Evolutionary conservation across 2,329 filamentous ascomycete species (phyloP).

Genomic region (Diaporthe eres): DNA sequence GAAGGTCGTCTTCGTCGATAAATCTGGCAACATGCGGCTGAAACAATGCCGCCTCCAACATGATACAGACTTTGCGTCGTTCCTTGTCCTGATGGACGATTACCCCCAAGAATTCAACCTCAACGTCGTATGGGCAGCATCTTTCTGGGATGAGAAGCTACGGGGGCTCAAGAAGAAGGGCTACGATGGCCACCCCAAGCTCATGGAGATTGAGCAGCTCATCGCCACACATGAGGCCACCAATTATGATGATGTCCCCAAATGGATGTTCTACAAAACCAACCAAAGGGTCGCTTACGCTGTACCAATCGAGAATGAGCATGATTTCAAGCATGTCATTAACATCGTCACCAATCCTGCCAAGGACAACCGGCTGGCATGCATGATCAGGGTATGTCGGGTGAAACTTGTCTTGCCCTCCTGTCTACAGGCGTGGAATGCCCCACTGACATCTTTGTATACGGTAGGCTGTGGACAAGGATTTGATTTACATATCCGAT

Average conservation of each 20-base stretch:
- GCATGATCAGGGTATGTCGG: slow-evolving; percentile 26
- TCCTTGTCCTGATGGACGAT: not conserved
- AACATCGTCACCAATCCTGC: not conserved
- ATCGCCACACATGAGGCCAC: slow-evolving; percentile 4
- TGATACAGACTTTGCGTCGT: slow-evolving; percentile 6
- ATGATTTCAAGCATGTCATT: not conserved
- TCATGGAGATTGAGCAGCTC: not conserved
- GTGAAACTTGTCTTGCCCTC: not conserved
- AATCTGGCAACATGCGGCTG: not conserved
- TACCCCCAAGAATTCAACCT: not conserved
- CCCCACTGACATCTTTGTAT: not conserved
- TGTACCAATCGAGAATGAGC: not conserved
- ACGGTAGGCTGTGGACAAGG: not conserved
- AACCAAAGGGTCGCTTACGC: not conserved
- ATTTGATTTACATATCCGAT: not conserved
- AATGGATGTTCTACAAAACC: slow-evolving; percentile 30
- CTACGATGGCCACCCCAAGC: not conserved
- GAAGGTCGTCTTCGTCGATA: slow-evolving; percentile 13
- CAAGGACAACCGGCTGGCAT: not conserved
- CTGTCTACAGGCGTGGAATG: too few relatives aligned
- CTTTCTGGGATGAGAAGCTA: not conserved
- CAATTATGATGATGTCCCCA: not conserved
- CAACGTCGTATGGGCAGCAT: not conserved
- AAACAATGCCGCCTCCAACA: not conserved
- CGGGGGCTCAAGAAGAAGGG: slow-evolving; percentile 1